phyloP scores from a whole-genome alignment of 805 yeast genomes.

The Wickerhamomyces strasburgensis region DNA sequence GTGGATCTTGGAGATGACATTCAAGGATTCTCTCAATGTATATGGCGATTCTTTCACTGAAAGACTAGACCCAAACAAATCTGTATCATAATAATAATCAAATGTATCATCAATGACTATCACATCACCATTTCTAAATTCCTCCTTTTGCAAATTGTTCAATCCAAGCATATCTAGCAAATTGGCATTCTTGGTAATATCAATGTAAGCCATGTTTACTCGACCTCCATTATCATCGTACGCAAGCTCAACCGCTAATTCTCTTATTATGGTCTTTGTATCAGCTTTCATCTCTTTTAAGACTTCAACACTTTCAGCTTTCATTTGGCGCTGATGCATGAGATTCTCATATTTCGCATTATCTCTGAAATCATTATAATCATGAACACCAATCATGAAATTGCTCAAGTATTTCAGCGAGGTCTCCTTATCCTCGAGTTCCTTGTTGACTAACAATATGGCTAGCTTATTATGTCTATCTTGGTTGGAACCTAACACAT shows the following conservation, averaged over 20 bases:
- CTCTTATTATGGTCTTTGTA: slow-evolving; percentile 35
- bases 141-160: slow-evolving; percentile 19
- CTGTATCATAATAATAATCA: slow-evolving; percentile 31
- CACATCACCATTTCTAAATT: slow-evolving; percentile 48
- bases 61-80: slow-evolving; percentile 31
- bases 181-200: slow-evolving; percentile 27
- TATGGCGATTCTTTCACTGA: slow-evolving; percentile 7
- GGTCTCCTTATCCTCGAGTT: slow-evolving; percentile 15
- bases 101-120: slow-evolving; percentile 43
- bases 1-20: slow-evolving; percentile 6
- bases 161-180: slow-evolving; percentile 15
- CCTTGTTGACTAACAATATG: slow-evolving; percentile 16
- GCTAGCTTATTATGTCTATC: slow-evolving; percentile 4
- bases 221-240: slow-evolving; percentile 36
- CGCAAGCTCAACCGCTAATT: slow-evolving; percentile 44
- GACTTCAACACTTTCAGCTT: slow-evolving; percentile 37
- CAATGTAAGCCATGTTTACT: slow-evolving; percentile 45
- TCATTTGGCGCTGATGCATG: slow-evolving; percentile 37
- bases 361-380: slow-evolving; percentile 46
- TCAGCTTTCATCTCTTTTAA: slow-evolving; percentile 40
- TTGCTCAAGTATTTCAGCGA: slow-evolving; percentile 21
- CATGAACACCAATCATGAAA: slow-evolving; percentile 16
- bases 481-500: slow-evolving; percentile 12
- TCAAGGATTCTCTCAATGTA: slow-evolving; percentile 9
- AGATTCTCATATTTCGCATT: slow-evolving; percentile 23